phyloP scores from a whole-genome alignment of 2,329 filamentous ascomycete species.

The Leptodontidium sp. region DNA sequence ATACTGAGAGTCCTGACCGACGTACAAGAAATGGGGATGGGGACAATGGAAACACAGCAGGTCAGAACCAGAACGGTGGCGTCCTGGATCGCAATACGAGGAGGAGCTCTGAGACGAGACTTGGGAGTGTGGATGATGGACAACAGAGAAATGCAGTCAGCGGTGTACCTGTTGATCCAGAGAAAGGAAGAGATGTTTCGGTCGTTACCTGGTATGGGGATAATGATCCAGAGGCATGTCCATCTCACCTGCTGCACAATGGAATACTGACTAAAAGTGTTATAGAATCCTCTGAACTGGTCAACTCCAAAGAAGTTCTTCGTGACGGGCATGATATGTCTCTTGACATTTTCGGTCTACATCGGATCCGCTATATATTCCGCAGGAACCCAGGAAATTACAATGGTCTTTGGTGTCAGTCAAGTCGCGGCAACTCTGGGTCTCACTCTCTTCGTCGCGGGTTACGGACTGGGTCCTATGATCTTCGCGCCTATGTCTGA shows the following conservation, averaged over 20 bases:
- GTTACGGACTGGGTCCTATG: slow-evolving; percentile 69
- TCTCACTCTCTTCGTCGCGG: slow-evolving; percentile 68
- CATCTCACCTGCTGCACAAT: slow-evolving; percentile 42
- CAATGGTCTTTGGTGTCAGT: slow-evolving; percentile 60
- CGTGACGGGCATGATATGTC: slow-evolving; percentile 57
- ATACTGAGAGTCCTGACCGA: slow-evolving; percentile 12
- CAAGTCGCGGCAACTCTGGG: slow-evolving; percentile 62
- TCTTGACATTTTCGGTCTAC: slow-evolving; percentile 67
- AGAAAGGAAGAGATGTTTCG: slow-evolving; percentile 59
- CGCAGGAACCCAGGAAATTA: slow-evolving; percentile 56
- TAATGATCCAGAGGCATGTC: slow-evolving; percentile 53
- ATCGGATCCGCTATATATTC: slow-evolving; percentile 59
- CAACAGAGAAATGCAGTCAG: slow-evolving; percentile 49
- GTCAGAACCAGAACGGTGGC: not conserved
- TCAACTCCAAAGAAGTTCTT: slow-evolving; percentile 51
- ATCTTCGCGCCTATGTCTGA: slow-evolving; percentile 72
- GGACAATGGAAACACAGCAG: not conserved
- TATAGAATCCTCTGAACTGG: slow-evolving; percentile 64
- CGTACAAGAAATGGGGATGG: not conserved
- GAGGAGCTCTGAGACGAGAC: slow-evolving; percentile 32
- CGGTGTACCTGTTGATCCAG: slow-evolving; percentile 55
- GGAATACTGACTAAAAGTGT: slow-evolving; percentile 47
- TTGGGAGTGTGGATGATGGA: slow-evolving; percentile 26
- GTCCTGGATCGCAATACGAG: not conserved
- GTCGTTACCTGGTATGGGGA: slow-evolving; percentile 60